These are phyloP conservation scores for Parachaetomium inaequale DNA, from an alignment of 495 filamentous ascomycete species.

Conservation along the genomic window DNA sequence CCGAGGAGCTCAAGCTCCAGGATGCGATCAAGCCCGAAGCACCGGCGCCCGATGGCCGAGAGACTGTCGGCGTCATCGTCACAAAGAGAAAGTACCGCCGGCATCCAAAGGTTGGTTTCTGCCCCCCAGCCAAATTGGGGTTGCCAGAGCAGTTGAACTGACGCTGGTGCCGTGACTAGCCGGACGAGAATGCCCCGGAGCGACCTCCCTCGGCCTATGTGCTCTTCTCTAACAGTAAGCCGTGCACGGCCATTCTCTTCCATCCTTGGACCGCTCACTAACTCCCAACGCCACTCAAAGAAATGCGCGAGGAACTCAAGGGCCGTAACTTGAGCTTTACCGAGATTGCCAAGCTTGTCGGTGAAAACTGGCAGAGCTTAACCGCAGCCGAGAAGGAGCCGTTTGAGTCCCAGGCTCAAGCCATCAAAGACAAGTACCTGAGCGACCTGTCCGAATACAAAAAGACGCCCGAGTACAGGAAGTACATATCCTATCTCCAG, in stretches of 20 bases:
- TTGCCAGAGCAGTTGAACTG: not conserved
- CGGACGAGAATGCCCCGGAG: conserved; percentile 74
- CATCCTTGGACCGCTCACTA: not conserved
- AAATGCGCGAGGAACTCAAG: conserved; percentile 70
- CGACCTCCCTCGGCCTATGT: conserved; percentile 77
- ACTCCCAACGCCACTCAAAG: conserved; percentile 35
- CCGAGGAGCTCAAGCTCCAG: conserved; percentile 34
- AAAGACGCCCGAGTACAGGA: conserved; percentile 58
- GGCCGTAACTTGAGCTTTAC: conserved; percentile 71
- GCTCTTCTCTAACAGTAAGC: conserved; percentile 76
- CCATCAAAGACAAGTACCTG: conserved; percentile 69
- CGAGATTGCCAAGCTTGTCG: conserved; percentile 76
- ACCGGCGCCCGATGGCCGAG: conserved; percentile 35
- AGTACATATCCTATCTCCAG: conserved; percentile 62
- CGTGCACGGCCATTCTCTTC: not conserved
- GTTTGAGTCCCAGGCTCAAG: conserved; percentile 63
- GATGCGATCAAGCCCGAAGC: conserved; percentile 35
- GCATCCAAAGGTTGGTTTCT: conserved; percentile 64
- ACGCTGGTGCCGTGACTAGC: conserved; percentile 37
- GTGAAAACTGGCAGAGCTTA: conserved; percentile 73
- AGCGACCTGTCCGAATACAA: conserved; percentile 66
- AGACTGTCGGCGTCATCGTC: conserved; percentile 26
- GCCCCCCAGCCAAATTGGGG: not conserved
- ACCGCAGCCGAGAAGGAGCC: conserved; percentile 61
- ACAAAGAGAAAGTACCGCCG: conserved; percentile 71